These are phyloP conservation scores for Leishmania gerbilli DNA, from an alignment of 208 protist genomes.

Conservation along the genomic window DNA sequence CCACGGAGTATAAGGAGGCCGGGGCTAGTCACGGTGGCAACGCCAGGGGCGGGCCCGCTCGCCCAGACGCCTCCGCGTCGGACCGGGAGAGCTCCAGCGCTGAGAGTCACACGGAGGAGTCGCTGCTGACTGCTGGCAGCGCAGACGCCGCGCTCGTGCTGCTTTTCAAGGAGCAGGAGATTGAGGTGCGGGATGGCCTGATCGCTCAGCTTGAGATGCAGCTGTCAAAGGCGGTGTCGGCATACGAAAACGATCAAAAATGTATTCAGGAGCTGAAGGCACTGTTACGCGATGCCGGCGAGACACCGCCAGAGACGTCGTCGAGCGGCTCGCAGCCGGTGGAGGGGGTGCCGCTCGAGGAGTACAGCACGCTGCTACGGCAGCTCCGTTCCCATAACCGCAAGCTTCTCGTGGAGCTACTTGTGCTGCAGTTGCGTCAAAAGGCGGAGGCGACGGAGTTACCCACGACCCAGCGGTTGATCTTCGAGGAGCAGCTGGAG, in stretches of 20 bases:
- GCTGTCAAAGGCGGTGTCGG: constrained; percentile 44
- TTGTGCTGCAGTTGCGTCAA: constrained; percentile 25
- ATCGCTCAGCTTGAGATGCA: constrained; percentile 63
- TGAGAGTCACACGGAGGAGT: constrained; percentile 21
- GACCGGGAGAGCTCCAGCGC: constrained; percentile 12
- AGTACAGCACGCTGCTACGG: constrained; percentile 70
- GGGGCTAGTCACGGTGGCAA: background rate
- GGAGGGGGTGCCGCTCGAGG: constrained; percentile 58
- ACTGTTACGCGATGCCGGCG: constrained; percentile 32
- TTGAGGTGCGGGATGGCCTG: constrained; percentile 58
- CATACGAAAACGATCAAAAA: constrained; percentile 42
- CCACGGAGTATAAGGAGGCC: background rate
- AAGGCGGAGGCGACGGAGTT: background rate
- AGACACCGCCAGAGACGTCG: constrained; percentile 31
- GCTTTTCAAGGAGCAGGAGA: constrained; percentile 60
- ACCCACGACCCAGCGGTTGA: constrained; percentile 1
- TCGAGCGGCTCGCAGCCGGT: constrained; percentile 41
- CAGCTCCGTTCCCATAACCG: constrained; percentile 60
- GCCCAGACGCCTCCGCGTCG: background rate
- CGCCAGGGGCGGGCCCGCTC: background rate
- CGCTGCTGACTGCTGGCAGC: constrained; percentile 18
- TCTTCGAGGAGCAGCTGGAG: constrained; percentile 55
- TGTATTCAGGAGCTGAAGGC: constrained; percentile 45
- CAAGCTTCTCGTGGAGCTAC: constrained; percentile 41
- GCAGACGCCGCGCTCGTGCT: constrained; percentile 49